Evolutionary conservation across 257 asterid genomes (phyloP).

Genomic region (Datura wrightii): DNA sequence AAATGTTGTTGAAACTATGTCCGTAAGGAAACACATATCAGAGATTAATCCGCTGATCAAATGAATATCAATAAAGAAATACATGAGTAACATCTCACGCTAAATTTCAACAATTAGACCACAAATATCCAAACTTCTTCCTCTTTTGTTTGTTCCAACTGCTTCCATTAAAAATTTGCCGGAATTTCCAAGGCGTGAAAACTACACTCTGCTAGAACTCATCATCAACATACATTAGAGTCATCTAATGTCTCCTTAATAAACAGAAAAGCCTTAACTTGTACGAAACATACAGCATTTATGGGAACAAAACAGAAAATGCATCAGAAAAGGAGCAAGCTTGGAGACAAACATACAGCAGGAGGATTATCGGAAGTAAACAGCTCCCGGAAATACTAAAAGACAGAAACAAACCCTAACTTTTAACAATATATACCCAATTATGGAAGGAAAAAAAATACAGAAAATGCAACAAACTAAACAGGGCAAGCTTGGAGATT

Average conservation of each 20-base stretch:
- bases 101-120: conserved; percentile 10
- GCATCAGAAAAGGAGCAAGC: background rate
- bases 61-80: background rate
- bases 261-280: conserved; percentile 34
- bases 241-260: conserved; percentile 23
- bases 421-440: too few relatives aligned
- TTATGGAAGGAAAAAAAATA: background rate
- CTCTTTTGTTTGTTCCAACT: too few relatives aligned
- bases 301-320: background rate
- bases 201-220: conserved; percentile 6
- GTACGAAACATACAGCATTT: background rate
- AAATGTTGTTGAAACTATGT: background rate
- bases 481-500: background rate
- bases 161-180: background rate
- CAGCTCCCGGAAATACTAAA: background rate
- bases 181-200: conserved; percentile 14
- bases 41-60: background rate
- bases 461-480: background rate
- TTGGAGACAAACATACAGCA: too few relatives aligned
- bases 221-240: background rate
- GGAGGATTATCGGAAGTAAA: too few relatives aligned
- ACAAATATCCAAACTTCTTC: background rate
- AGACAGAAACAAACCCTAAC: background rate
- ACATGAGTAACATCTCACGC: conserved; percentile 13
- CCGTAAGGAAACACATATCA: background rate